These are phyloP conservation scores for Psilocybe tampanensis DNA, from an alignment of 768 basidiomycete genomes.

Conservation along the genomic window DNA sequence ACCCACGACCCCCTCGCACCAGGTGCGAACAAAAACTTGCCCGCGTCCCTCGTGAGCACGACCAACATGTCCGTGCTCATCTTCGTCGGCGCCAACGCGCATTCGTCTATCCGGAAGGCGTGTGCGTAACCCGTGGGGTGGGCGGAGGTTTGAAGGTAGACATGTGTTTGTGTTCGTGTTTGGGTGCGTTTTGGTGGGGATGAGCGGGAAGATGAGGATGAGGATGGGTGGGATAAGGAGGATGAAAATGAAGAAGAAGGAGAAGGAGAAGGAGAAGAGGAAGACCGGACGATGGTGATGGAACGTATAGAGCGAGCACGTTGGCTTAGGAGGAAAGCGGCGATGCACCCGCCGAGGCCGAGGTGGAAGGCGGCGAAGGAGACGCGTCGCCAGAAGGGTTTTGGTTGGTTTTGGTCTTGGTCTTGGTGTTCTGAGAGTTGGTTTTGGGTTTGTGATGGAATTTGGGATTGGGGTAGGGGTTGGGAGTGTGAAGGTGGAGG, in stretches of 20 bases:
- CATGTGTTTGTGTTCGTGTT: background rate
- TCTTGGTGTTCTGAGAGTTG: background rate
- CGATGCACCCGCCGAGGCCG: conserved; percentile 9
- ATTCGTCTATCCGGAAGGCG: conserved; percentile 4
- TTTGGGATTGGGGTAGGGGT: no score
- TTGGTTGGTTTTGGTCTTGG: background rate
- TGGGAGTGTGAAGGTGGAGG: no score
- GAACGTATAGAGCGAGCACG: conserved; percentile 12
- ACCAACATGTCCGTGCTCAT: conserved; percentile 7
- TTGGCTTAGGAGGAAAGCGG: conserved; percentile 12
- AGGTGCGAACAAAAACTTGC: conserved; percentile 11
- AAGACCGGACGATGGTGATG: conserved; percentile 7
- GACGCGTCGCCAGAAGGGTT: conserved; percentile 6
- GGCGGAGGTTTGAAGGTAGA: conserved; percentile 9
- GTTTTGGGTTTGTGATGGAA: no score
- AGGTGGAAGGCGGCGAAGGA: conserved; percentile 9
- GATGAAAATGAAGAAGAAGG: no score
- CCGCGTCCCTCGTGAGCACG: conserved; percentile 1
- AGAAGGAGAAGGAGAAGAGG: background rate
- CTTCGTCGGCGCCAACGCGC: conserved; percentile 1
- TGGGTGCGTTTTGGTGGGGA: background rate
- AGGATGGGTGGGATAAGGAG: no score
- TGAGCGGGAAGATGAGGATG: no score
- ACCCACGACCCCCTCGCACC: background rate
- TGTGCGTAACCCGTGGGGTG: conserved; percentile 11